phyloP scores from a whole-genome alignment of 2,329 filamentous ascomycete genomes.

The Curvularia hawaiiensis region DNA sequence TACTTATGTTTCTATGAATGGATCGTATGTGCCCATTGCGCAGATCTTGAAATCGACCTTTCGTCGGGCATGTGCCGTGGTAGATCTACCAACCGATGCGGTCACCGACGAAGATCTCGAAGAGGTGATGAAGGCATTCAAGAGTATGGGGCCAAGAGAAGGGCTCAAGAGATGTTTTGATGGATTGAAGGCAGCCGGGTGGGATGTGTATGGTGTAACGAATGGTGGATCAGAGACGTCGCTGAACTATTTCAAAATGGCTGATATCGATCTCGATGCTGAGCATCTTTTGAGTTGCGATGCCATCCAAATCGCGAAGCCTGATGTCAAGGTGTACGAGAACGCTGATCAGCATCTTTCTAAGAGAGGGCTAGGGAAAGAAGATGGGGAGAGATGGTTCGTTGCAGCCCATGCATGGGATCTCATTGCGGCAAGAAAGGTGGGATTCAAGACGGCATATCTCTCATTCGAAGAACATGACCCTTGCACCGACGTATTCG shows the following conservation, averaged over 20 bases:
- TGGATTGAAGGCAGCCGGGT: conserved; percentile 23
- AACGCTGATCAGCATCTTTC: conserved; percentile 24
- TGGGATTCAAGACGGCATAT: conserved; percentile 35
- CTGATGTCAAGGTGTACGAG: conserved; percentile 30
- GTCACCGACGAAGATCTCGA: conserved; percentile 28
- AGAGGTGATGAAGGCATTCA: conserved; percentile 30
- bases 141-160: conserved; percentile 25
- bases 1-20: conserved; percentile 28
- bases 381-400: conserved; percentile 30
- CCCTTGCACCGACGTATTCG: conserved; percentile 30
- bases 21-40: conserved; percentile 30
- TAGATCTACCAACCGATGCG: conserved; percentile 23
- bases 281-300: conserved; percentile 32
- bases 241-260: conserved; percentile 24
- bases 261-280: conserved; percentile 24
- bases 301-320: conserved; percentile 27
- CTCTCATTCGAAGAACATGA: conserved; percentile 33
- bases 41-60: conserved; percentile 27
- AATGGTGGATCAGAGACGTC: conserved; percentile 27
- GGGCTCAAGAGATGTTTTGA: conserved; percentile 31
- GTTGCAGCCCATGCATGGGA: conserved; percentile 36
- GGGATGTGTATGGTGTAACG: conserved; percentile 33
- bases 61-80: conserved; percentile 25
- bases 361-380: conserved; percentile 5
- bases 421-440: conserved; percentile 25